These are phyloP conservation scores for Wallacemonas sp. DNA, from an alignment of 208 protist species.

Conservation along the genomic window DNA sequence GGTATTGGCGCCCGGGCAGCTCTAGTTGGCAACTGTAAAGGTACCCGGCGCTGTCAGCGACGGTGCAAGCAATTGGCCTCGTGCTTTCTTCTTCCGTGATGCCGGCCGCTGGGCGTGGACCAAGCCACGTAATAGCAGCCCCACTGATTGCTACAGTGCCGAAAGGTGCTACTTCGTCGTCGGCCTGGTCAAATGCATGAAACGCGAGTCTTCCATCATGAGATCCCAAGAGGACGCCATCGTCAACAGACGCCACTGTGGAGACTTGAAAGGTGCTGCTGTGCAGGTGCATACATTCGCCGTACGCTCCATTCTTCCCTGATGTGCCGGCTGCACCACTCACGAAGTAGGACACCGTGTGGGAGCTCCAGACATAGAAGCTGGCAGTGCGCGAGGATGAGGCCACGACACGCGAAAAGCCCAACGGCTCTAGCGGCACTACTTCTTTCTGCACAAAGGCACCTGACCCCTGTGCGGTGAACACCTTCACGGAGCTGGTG, in stretches of 20 bases:
- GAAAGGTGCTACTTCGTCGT: too few species aligned
- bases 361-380: background rate
- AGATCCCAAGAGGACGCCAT: background rate
- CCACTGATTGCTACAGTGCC: too few species aligned
- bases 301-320: background rate
- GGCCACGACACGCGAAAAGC: background rate
- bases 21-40: background rate
- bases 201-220: background rate
- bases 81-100: too few species aligned
- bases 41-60: background rate
- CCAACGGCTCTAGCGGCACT: background rate
- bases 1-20: too few species aligned
- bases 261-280: background rate
- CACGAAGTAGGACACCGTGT: constrained; percentile 1
- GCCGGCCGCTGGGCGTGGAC: too few species aligned
- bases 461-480: constrained; percentile 19
- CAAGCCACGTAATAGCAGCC: background rate
- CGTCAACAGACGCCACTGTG: background rate
- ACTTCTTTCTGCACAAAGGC: constrained; percentile 16
- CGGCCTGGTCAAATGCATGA: background rate
- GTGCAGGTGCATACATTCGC: background rate
- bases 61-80: background rate
- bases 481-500: constrained; percentile 33
- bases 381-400: background rate
- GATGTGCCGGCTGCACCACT: background rate